These are phyloP conservation scores for Esteya vermicola DNA, from an alignment of 2,329 filamentous ascomycete genomes.

Conservation along the genomic window DNA sequence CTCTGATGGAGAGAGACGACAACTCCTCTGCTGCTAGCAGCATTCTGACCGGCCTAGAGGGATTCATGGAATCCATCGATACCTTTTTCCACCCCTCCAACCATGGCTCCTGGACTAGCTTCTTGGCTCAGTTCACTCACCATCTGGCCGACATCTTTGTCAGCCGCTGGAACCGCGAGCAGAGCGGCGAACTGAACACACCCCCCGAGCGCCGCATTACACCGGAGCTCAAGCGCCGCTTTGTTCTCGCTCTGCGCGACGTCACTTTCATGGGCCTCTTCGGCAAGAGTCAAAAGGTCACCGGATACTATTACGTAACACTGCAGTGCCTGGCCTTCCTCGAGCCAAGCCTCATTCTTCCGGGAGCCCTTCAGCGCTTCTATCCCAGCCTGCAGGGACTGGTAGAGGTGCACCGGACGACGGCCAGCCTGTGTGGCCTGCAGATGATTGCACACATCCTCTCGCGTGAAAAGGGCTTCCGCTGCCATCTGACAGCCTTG, in stretches of 20 bases:
- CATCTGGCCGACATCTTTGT: slow-evolving; percentile 94
- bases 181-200: slow-evolving; percentile 79
- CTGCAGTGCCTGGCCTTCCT: slow-evolving; percentile 81
- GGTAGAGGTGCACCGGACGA: slow-evolving; percentile 92
- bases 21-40: slow-evolving; percentile 41
- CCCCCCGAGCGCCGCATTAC: slow-evolving; percentile 69
- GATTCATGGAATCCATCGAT: slow-evolving; percentile 84
- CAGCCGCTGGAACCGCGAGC: slow-evolving; percentile 92
- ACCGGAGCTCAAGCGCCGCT: slow-evolving; percentile 68
- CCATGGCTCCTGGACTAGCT: slow-evolving; percentile 79
- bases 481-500: slow-evolving; percentile 88
- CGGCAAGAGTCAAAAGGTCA: slow-evolving; percentile 82
- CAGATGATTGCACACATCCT: slow-evolving; percentile 88
- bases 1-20: slow-evolving; percentile 40
- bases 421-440: slow-evolving; percentile 79
- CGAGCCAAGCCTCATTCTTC: slow-evolving; percentile 81
- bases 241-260: slow-evolving; percentile 78
- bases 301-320: slow-evolving; percentile 82
- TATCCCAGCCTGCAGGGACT: slow-evolving; percentile 94
- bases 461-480: slow-evolving; percentile 85
- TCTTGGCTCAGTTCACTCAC: slow-evolving; percentile 78
- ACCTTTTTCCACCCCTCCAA: slow-evolving; percentile 99
- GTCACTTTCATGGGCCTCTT: slow-evolving; percentile 98
- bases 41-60: slow-evolving; percentile 72
- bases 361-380: slow-evolving; percentile 86